Conservation (phyloP, 2,329 filamentous ascomycete genomes). For the Dothideomycetes sp. region DNA sequence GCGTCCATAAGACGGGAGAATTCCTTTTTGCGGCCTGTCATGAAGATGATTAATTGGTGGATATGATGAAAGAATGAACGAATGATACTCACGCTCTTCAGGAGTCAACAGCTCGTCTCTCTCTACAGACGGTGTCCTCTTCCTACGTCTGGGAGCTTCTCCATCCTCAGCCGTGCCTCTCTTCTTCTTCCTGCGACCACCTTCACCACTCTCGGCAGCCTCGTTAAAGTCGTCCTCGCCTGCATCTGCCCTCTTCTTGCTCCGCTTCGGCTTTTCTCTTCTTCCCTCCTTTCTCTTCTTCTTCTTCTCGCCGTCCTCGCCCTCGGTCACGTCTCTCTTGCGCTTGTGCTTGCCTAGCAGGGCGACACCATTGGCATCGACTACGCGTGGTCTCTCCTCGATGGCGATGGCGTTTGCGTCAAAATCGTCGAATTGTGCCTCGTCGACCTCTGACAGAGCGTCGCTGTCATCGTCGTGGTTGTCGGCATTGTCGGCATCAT, state of each 20-base stretch:
- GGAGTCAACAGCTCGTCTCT: conserved; percentile 71
- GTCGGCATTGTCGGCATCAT: conserved; percentile 20
- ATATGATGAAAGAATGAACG: neutral
- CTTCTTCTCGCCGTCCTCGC: conserved; percentile 50
- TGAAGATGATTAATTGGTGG: conserved; percentile 11
- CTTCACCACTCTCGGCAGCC: conserved; percentile 42
- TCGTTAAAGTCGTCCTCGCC: conserved; percentile 42
- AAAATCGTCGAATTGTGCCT: conserved; percentile 55
- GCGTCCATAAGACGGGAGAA: conserved; percentile 82
- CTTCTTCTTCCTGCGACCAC: conserved; percentile 41
- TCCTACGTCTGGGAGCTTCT: conserved; percentile 21
- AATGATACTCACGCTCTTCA: conserved; percentile 56
- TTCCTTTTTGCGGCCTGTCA: conserved; percentile 57
- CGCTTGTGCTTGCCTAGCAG: conserved; percentile 53
- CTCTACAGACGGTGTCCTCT: conserved; percentile 43
- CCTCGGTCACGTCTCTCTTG: conserved; percentile 51
- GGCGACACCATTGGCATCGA: conserved; percentile 51
- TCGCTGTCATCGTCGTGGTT: conserved; percentile 49
- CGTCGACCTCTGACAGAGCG: conserved; percentile 52
- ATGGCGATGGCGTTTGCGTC: conserved; percentile 50
- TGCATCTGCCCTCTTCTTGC: conserved; percentile 48
- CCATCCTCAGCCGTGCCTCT: neutral
- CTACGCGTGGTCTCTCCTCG: conserved; percentile 47
- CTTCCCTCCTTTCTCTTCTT: conserved; percentile 54
- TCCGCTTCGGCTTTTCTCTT: conserved; percentile 41